phyloP scores from a whole-genome alignment of 2,329 filamentous ascomycete genomes.

The Fusarium goolgardi region DNA sequence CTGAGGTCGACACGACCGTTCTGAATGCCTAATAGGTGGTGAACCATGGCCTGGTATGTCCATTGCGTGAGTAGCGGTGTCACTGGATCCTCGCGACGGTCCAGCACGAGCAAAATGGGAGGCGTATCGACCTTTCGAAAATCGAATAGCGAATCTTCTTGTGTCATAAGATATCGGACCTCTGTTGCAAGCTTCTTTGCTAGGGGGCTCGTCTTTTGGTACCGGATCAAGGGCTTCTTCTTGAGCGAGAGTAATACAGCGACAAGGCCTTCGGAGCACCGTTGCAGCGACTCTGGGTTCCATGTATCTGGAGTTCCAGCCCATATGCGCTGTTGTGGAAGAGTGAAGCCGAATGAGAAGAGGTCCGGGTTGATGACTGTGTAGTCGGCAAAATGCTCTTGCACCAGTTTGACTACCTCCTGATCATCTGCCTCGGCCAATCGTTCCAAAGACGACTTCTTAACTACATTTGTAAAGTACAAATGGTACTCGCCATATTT shows the following conservation, averaged over 20 bases:
- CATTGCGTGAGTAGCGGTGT: constrained; percentile 95
- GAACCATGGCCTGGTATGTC: constrained; percentile 99
- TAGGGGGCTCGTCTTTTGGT: constrained; percentile 88
- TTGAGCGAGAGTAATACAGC: constrained; percentile 89
- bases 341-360: constrained; percentile 80
- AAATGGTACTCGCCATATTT: constrained; percentile 98
- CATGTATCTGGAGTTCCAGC: constrained; percentile 83
- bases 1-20: constrained; percentile 94
- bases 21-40: constrained; percentile 91
- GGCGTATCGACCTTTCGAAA: constrained; percentile 95
- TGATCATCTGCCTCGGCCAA: constrained; percentile 97
- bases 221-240: constrained; percentile 95
- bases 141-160: constrained; percentile 96
- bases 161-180: constrained; percentile 90
- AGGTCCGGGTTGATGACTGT: constrained; percentile 95
- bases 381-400: constrained; percentile 97
- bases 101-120: constrained; percentile 89
- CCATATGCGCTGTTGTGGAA: constrained; percentile 83
- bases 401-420: constrained; percentile 92
- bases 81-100: constrained; percentile 92
- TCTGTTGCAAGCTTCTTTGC: constrained; percentile 95
- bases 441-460: constrained; percentile 94
- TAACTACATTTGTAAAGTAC: constrained; percentile 97
- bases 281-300: constrained; percentile 88
- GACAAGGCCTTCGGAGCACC: constrained; percentile 87